These are phyloP conservation scores for Penicillium diatomitis DNA, from an alignment of 495 filamentous ascomycete species.

Conservation along the genomic window DNA sequence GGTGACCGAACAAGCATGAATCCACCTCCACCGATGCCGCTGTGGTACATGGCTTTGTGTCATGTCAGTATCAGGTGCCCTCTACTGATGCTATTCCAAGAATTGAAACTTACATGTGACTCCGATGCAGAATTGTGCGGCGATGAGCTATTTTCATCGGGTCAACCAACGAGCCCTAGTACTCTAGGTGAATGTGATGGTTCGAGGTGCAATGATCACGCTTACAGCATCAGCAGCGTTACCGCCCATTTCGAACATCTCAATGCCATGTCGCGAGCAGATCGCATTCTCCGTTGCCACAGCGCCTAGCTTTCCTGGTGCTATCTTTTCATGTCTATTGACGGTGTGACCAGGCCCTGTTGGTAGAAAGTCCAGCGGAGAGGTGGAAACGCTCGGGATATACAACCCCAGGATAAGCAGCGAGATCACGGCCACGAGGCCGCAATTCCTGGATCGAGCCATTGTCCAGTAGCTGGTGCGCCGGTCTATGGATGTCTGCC, in stretches of 20 bases:
- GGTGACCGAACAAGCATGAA: slow-evolving; percentile 67
- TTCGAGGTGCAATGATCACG: background rate
- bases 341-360: background rate
- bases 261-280: slow-evolving; percentile 68
- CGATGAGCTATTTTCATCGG: slow-evolving; percentile 40
- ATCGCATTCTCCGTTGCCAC: slow-evolving; percentile 70
- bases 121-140: slow-evolving; percentile 65
- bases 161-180: too few species aligned
- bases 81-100: background rate
- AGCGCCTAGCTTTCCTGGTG: slow-evolving; percentile 49
- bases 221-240: slow-evolving; percentile 66
- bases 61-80: slow-evolving; percentile 2
- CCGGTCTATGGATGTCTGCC: background rate
- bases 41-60: slow-evolving; percentile 66
- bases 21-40: slow-evolving; percentile 81
- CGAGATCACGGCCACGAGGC: slow-evolving; percentile 11
- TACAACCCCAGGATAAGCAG: slow-evolving; percentile 16
- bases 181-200: too few species aligned
- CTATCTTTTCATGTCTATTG: slow-evolving; percentile 3
- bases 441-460: slow-evolving; percentile 10
- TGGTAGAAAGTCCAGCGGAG: slow-evolving; percentile 13
- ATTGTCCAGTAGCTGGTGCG: slow-evolving; percentile 1
- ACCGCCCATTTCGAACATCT: slow-evolving; percentile 58
- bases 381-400: slow-evolving; percentile 15
- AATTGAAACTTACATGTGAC: slow-evolving; percentile 46